Evolutionary conservation across 805 yeast species (phyloP), one percentile per base, ranked within the genome.

Genomic region (Monosporozyma aerobia): DNA sequence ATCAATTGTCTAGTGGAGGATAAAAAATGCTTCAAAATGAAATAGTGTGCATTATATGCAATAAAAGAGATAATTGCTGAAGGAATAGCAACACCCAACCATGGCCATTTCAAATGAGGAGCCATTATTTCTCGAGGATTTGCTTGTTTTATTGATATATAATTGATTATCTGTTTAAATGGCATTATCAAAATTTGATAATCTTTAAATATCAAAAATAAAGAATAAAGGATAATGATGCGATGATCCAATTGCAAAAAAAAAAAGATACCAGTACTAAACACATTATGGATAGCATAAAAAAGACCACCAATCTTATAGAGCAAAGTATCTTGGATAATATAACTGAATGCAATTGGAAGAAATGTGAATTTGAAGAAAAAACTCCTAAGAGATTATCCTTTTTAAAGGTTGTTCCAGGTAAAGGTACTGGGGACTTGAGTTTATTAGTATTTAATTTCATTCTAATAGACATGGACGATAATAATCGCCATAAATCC

Each of bases 31-130:
- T 69, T 55, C 52, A 83, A 76, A 49, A 87, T 76, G 59, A 80
- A 76, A 57, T 62, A 73, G 58, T 84, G 87, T 0, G 86, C 74
- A 5, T 81, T 80, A 59, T 82, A 82, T 0, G 87, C 92, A 27
- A 84, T 67, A 29, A 71, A 67, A 0, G 78, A 67, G 3, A 88
- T 85, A 35, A 87, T 59, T 3, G 73, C 50, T 22, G 76, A 69
- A 6, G 96, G 96, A n/a, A 88, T 79, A 2, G 74, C 71, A 54
- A 75, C 64, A 3, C 83, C 83, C 37, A 77, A 54, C 72, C 78
- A 69, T 5, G 80, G 80, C 74, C 77, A 72, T 55, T 71, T 74
- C 30, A 77, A 61, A 46, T 72, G 63, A 0, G 69, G 65, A 5
- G 72, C 68, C 75, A 68, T 72, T 27, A 23, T 5, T 43, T 10